phyloP scores from a whole-genome alignment of 2,329 filamentous ascomycete genomes.

The Apiospora arundinis region DNA sequence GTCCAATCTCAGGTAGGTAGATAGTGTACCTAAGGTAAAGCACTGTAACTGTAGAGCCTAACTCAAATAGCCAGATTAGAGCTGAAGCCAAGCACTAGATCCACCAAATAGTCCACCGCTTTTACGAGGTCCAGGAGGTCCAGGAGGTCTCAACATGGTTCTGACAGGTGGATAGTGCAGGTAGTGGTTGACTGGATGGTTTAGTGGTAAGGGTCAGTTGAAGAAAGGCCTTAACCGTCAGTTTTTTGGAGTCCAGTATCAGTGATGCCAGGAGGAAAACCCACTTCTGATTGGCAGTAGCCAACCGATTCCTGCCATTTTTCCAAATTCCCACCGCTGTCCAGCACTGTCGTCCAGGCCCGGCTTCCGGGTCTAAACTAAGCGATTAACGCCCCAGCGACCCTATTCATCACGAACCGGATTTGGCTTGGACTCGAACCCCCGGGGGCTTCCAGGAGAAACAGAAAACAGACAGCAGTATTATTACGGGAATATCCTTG shows the following conservation, averaged over 20 bases:
- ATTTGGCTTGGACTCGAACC: constrained; percentile 21
- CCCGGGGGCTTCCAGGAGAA: constrained; percentile 16
- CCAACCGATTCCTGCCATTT: constrained; percentile 1
- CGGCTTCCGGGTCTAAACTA: constrained; percentile 11
- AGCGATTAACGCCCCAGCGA: constrained; percentile 19
- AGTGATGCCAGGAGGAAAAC: constrained; percentile 18
- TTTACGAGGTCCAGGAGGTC: background rate
- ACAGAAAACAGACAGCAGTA: constrained; percentile 14
- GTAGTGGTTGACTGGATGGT: background rate
- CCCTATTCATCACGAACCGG: constrained; percentile 21
- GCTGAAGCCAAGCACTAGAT: background rate
- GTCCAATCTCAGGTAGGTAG: too few species aligned
- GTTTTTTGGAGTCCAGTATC: constrained; percentile 19
- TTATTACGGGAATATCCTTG: constrained; percentile 20
- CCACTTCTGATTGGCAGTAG: constrained; percentile 21
- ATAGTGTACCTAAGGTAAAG: too few species aligned
- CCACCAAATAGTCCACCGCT: constrained; percentile 5
- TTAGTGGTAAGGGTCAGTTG: constrained; percentile 9
- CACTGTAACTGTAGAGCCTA: background rate
- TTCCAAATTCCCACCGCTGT: constrained; percentile 1
- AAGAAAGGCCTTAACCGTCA: background rate
- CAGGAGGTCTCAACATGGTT: background rate
- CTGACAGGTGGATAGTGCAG: background rate
- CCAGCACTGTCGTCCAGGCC: constrained; percentile 14
- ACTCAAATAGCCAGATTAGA: background rate